A percentile compares a stretch with the other conserved stretches of the same genome.
These are phyloP conservation scores for Spathaspora sp. DNA, from an alignment of 1,139 yeast genomes.

Conservation along the genomic window DNA sequence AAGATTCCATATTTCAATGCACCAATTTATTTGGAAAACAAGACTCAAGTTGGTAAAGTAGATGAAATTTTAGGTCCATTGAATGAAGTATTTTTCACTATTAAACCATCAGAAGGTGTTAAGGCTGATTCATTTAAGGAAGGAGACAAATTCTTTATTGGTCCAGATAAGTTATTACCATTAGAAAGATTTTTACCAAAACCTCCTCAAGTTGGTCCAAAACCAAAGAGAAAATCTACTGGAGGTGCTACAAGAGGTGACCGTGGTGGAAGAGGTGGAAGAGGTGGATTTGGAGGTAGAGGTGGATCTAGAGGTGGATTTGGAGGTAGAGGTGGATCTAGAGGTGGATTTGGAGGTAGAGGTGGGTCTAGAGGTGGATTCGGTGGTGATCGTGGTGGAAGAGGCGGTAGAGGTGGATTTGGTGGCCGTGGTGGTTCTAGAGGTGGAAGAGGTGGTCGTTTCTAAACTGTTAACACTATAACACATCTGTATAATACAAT, in stretches of 20 bases:
- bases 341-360: slow-evolving; percentile 38
- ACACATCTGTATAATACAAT: slow-evolving; percentile 6
- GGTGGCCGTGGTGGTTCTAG: background rate
- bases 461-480: slow-evolving; percentile 6
- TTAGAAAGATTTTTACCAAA: slow-evolving; percentile 94
- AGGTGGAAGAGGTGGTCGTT: slow-evolving; percentile 18
- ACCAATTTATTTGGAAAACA: slow-evolving; percentile 93
- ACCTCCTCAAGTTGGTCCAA: slow-evolving; percentile 77
- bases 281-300: slow-evolving; percentile 43
- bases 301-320: slow-evolving; percentile 13
- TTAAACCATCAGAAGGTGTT: slow-evolving; percentile 94
- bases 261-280: slow-evolving; percentile 27
- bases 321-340: slow-evolving; percentile 26
- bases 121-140: slow-evolving; percentile 89
- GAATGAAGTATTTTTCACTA: slow-evolving; percentile 94
- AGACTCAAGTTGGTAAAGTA: slow-evolving; percentile 93
- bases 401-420: slow-evolving; percentile 33
- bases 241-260: slow-evolving; percentile 14
- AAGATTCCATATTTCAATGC: slow-evolving; percentile 99
- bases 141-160: slow-evolving; percentile 95
- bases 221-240: slow-evolving; percentile 70
- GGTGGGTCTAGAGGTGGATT: slow-evolving; percentile 47
- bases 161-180: slow-evolving; percentile 92
- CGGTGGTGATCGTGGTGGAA: slow-evolving; percentile 38
- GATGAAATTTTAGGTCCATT: slow-evolving; percentile 98